These are phyloP conservation scores for Rhizophagus sp. DNA, from an alignment of 192 early-diverging fungal species.

Conservation along the genomic window DNA sequence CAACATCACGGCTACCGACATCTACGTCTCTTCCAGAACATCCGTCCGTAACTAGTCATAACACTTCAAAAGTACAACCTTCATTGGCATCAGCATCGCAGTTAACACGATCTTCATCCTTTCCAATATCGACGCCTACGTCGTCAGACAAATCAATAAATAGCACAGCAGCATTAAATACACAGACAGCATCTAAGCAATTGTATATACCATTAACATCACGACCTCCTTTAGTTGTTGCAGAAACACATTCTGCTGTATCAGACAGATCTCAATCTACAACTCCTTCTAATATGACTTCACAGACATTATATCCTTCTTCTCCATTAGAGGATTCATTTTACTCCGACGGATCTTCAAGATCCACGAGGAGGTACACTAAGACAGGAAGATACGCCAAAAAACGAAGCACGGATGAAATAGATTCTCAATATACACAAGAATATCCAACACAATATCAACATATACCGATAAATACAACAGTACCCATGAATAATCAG, in stretches of 20 bases:
- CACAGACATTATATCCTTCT: background rate
- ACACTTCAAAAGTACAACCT: conserved; percentile 62
- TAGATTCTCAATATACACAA: background rate
- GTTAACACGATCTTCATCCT: background rate
- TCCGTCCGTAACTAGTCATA: background rate
- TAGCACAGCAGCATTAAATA: background rate
- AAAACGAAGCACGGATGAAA: conserved; percentile 41
- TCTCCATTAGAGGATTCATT: background rate
- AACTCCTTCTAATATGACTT: background rate
- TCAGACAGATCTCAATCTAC: background rate
- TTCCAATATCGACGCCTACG: background rate
- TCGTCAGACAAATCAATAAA: background rate
- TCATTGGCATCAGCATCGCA: conserved; percentile 34
- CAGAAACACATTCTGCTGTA: background rate
- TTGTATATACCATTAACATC: background rate
- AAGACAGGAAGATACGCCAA: conserved; percentile 67
- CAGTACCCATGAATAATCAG: background rate
- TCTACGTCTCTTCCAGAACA: background rate
- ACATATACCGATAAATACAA: background rate
- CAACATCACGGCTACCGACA: background rate
- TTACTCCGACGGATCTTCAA: background rate
- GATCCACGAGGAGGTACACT: conserved; percentile 49
- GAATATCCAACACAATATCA: background rate
- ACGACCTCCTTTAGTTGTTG: background rate
- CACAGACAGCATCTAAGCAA: background rate